Evolutionary conservation across 257 asterid genomes (phyloP), one percentile per base, ranked within the genome.

Genomic region (Ilex aquifolium): DNA sequence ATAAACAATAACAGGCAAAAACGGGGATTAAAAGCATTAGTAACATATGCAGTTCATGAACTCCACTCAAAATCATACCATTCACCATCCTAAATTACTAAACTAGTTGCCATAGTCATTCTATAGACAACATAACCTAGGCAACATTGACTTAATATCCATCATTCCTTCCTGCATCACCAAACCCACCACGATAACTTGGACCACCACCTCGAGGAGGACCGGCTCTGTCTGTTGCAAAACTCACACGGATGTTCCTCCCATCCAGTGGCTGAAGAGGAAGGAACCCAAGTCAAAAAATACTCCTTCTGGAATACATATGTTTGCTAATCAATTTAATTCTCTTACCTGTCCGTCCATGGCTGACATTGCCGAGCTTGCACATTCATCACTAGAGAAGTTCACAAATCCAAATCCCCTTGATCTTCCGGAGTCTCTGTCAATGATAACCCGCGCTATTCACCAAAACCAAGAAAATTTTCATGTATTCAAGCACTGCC

Each of bases 351-450:
- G 85, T 66, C 95, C 95, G 75, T 92, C 97, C 98, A 92, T 83
- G 61, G 88, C 84, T 7, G 94, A 69, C 55, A 81, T 42, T 12
- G 97, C 98, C 6, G 86, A 76, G 59, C 52, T 67, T 31, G 97
- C 98, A 74, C 74, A 67, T 39, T 86, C 86, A 0, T 69, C 79
- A 10, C 53, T 62, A 0, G 83, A 29, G 72, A 61, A 92, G 74
- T 71, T 82, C 72, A 91, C 95, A 32, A 91, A 91, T 9, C 95
- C 98, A 62, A 88, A 86, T 52, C 98, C 95, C 72, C 76, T 83
- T 0, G 96, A 91, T 66, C 77, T 84, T 59, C 95, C 95, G 0
- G 86, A 63, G 58, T 88, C 95, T 71, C 98, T 82, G 62, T 89
- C 93, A 1, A 69, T 69, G 63, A 92, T 85, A 32, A 92, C 92